These are phyloP conservation scores for Dothideomycetes sp. DNA, from an alignment of 2,329 filamentous ascomycete species.

Conservation along the genomic window DNA sequence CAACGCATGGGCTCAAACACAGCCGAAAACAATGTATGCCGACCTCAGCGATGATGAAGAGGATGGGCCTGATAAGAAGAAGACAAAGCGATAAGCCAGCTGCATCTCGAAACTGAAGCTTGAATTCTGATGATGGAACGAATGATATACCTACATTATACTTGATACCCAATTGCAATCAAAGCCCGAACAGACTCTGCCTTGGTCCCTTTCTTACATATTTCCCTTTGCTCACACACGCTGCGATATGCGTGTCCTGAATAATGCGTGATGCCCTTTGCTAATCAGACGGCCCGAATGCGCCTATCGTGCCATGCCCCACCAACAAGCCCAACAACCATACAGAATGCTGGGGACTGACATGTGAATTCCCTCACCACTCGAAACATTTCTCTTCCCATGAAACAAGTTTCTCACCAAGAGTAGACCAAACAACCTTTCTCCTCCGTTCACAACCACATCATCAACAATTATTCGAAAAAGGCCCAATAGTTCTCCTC, in stretches of 20 bases:
- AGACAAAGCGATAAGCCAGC: constrained; percentile 17
- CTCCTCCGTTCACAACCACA: no score
- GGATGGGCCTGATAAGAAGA: constrained; percentile 59
- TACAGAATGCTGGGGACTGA: constrained; percentile 11
- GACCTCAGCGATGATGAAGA: constrained; percentile 80
- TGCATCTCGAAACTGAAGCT: background rate
- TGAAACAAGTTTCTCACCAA: no score
- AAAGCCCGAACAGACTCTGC: background rate
- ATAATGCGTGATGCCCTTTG: constrained; percentile 3
- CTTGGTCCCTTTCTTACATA: no score
- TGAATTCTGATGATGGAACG: background rate
- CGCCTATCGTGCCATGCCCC: constrained; percentile 9
- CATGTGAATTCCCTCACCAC: no score
- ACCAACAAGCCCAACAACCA: constrained; percentile 13
- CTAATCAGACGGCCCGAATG: constrained; percentile 10
- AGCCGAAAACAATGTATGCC: constrained; percentile 85
- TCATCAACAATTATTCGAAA: no score
- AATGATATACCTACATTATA: background rate
- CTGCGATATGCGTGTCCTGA: background rate
- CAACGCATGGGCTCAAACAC: constrained; percentile 82
- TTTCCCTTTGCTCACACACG: no score
- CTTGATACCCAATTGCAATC: constrained; percentile 9
- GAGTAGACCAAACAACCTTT: no score
- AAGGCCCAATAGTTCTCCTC: no score
- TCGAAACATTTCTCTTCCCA: no score